Base-by-base conservation (phyloP, 352 stramenopile species). In the Thalassiosira mediterranea region DNA sequence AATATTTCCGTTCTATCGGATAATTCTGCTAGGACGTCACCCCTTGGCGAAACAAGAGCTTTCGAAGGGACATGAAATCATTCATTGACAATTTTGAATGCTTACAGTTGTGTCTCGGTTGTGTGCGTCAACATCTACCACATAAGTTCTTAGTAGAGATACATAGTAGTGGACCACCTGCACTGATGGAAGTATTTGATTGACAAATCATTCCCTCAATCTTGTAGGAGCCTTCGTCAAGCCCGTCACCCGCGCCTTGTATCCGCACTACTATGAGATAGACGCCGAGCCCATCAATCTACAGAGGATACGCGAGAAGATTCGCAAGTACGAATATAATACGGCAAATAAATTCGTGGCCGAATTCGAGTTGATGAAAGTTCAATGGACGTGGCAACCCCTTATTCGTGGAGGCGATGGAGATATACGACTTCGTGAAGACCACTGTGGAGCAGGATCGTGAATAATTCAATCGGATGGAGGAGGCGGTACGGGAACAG, bases 351-450 rank as follows among this genome's bases (percentile, higher is more conserved):
- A 65, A n/a, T 86, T 93, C 47, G 28, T 93, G 11, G 65, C 64
- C 23, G 87, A 93, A 53, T 91, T 93, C 82, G 74, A 90, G 29
- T 67, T 91, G 21, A 90, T 93, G 85, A 93, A 87, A 90, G 66
- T 93, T 91, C 63, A 89, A 89, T 46, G 72, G 74, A 19, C 58
- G 68, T 53, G 66, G 26, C 8, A 69, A 40, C 46, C 26, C 60
- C 10, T 76, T 93, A 31, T 76, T 76, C n/a, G 69, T 69, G 8
- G 83, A 93, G 64, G 87, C 81, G 25, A 69, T 44, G 37, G 72
- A 79, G 46, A 93, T 93, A 26, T 88, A 81, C 32, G 73, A 91
- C 15, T 70, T 85, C 48, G 87, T 90, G 0, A 85, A 88, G 37
- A 66, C 58, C 0, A 81, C 76, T 29, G 66, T 90, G 11, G 82